Evolutionary conservation across 169 alveolate species (phyloP).

Genomic region (Neospora caninum): DNA sequence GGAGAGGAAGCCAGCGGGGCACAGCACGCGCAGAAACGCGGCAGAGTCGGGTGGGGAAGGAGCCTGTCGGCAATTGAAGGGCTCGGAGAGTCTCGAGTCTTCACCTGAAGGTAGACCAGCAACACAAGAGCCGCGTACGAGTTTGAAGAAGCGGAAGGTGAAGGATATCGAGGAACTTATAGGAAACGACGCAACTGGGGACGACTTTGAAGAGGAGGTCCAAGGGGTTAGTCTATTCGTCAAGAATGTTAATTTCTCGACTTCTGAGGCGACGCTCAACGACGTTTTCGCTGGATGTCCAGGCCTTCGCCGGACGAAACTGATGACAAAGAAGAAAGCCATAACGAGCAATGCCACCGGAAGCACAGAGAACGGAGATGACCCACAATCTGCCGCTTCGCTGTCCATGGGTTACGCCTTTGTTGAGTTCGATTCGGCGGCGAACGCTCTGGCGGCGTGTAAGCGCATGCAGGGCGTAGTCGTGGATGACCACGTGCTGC

Average conservation of each 20-base stretch:
- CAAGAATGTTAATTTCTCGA: constrained; percentile 88
- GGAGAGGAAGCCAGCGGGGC: no score
- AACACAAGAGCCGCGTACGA: background rate
- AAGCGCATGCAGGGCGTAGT: constrained; percentile 75
- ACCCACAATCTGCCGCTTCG: background rate
- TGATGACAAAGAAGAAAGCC: constrained; percentile 58
- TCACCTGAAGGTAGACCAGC: background rate
- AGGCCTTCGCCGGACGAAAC: constrained; percentile 28
- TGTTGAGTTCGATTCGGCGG: constrained; percentile 85
- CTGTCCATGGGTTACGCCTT: constrained; percentile 93
- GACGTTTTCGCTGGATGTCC: constrained; percentile 27
- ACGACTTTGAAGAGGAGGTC: constrained; percentile 53
- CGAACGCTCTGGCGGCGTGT: constrained; percentile 68
- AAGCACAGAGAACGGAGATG: constrained; percentile 37
- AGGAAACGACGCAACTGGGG: constrained; percentile 52
- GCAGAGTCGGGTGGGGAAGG: background rate
- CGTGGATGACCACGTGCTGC: constrained; percentile 79
- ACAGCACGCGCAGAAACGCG: background rate
- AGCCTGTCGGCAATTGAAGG: background rate
- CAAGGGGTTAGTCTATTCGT: constrained; percentile 83
- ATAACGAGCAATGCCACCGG: constrained; percentile 30
- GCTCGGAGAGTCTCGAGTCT: background rate
- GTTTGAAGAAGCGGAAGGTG: background rate
- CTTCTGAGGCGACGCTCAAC: constrained; percentile 80
- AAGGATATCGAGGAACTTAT: background rate